Conservation (phyloP, 2,329 filamentous ascomycete genomes). For the Hymenoscyphus repandus region DNA sequence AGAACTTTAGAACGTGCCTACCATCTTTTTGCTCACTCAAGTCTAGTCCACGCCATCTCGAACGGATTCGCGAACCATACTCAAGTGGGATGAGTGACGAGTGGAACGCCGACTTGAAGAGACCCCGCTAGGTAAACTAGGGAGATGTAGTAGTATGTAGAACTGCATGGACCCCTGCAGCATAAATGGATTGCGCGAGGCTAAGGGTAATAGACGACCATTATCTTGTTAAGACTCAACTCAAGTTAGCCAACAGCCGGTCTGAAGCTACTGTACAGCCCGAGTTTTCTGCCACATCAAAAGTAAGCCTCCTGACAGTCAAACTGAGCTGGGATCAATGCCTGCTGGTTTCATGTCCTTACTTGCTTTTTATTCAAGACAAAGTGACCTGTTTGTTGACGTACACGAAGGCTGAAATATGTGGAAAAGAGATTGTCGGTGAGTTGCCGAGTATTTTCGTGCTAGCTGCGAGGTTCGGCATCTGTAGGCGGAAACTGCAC, state of each 20-base stretch:
- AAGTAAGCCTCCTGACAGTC: no score
- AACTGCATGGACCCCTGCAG: conserved; percentile 4
- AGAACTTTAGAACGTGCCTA: background rate
- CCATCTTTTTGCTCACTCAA: background rate
- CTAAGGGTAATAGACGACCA: background rate
- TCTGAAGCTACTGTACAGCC: background rate
- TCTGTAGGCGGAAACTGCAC: no score
- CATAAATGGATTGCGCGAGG: background rate
- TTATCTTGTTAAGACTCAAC: background rate
- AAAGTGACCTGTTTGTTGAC: background rate
- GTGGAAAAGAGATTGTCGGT: background rate
- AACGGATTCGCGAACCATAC: background rate
- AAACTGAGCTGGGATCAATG: no score
- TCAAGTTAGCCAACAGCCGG: background rate
- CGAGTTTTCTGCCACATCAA: no score
- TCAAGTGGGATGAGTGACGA: background rate
- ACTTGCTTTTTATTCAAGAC: background rate
- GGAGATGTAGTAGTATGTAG: background rate
- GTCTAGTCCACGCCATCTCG: background rate
- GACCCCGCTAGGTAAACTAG: background rate
- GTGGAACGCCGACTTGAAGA: background rate
- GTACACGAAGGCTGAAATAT: background rate
- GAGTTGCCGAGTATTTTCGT: no score
- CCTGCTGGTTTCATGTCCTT: no score
- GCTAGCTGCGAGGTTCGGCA: no score